These are phyloP conservation scores for Xylariomycetidae sp. DNA, from an alignment of 2,329 filamentous ascomycete species.

Conservation along the genomic window DNA sequence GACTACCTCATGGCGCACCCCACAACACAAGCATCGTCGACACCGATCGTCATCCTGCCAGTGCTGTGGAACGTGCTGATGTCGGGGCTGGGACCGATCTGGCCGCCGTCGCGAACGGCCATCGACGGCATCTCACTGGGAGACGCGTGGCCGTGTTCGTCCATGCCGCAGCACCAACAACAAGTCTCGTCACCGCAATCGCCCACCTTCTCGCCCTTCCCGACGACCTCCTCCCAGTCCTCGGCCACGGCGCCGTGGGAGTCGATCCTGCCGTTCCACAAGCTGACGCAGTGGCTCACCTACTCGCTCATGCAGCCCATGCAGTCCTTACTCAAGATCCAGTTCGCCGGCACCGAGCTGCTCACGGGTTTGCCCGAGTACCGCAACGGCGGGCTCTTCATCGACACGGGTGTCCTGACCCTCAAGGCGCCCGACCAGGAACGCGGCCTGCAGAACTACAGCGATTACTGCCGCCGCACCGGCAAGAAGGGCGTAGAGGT, in stretches of 20 bases:
- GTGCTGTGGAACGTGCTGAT: conserved; percentile 89
- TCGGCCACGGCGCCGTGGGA: conserved; percentile 50
- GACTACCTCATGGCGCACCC: conserved; percentile 92
- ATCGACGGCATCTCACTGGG: conserved; percentile 84
- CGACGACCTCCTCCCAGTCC: conserved; percentile 8
- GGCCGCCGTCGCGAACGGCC: conserved; percentile 79
- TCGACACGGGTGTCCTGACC: conserved; percentile 75
- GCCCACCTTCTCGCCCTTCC: conserved; percentile 44
- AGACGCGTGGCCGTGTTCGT: conserved; percentile 87
- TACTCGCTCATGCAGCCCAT: conserved; percentile 93
- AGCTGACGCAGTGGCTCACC: conserved; percentile 89
- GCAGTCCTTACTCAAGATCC: conserved; percentile 70
- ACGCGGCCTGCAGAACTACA: conserved; percentile 64
- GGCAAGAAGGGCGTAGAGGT: conserved; percentile 53
- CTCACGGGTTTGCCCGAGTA: conserved; percentile 89
- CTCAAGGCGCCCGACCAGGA: conserved; percentile 65
- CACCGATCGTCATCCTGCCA: conserved; percentile 78
- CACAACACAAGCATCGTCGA: conserved; percentile 80
- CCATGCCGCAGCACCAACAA: conserved; percentile 57
- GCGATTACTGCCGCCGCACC: conserved; percentile 63
- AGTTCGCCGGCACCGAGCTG: conserved; percentile 74
- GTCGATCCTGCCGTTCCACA: conserved; percentile 85
- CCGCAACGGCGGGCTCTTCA: conserved; percentile 81
- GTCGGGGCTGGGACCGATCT: conserved; percentile 79
- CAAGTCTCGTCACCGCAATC: conserved; percentile 27